Conservation (phyloP, 2,329 filamentous ascomycete species). For the Fusarium ramigenum region DNA sequence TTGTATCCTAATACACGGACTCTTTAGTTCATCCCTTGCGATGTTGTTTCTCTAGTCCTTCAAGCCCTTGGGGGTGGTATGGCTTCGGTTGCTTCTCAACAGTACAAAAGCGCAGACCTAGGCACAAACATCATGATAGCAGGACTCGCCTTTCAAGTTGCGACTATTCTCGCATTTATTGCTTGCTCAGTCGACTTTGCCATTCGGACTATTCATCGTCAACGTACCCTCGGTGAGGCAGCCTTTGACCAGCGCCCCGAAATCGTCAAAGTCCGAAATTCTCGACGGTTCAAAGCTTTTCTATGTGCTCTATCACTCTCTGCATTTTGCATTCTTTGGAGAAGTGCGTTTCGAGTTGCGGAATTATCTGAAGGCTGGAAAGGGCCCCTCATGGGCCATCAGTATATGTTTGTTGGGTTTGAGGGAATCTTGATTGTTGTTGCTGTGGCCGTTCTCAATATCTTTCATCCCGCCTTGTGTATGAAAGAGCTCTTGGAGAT, state of each 20-base stretch:
- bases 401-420: slow-evolving; percentile 66
- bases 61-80: slow-evolving; percentile 69
- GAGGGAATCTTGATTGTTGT: slow-evolving; percentile 64
- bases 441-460: slow-evolving; percentile 56
- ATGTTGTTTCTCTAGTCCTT: slow-evolving; percentile 67
- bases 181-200: slow-evolving; percentile 60
- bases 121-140: slow-evolving; percentile 74
- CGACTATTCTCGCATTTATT: slow-evolving; percentile 65
- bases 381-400: slow-evolving; percentile 64
- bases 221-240: slow-evolving; percentile 46
- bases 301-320: slow-evolving; percentile 63
- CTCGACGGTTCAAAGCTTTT: slow-evolving; percentile 62
- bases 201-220: slow-evolving; percentile 51
- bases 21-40: slow-evolving; percentile 69
- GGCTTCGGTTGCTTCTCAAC: slow-evolving; percentile 54
- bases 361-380: slow-evolving; percentile 73
- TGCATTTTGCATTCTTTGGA: slow-evolving; percentile 70
- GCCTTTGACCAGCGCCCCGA: slow-evolving; percentile 52
- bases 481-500: slow-evolving; percentile 43
- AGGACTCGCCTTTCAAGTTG: slow-evolving; percentile 69
- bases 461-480: slow-evolving; percentile 47
- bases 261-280: slow-evolving; percentile 50
- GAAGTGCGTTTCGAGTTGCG: slow-evolving; percentile 72
- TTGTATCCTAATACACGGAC: neutral
- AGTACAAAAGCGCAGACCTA: slow-evolving; percentile 43